phyloP scores from a whole-genome alignment of 1,139 yeast species.

The Yamadazyma dushanensis region DNA sequence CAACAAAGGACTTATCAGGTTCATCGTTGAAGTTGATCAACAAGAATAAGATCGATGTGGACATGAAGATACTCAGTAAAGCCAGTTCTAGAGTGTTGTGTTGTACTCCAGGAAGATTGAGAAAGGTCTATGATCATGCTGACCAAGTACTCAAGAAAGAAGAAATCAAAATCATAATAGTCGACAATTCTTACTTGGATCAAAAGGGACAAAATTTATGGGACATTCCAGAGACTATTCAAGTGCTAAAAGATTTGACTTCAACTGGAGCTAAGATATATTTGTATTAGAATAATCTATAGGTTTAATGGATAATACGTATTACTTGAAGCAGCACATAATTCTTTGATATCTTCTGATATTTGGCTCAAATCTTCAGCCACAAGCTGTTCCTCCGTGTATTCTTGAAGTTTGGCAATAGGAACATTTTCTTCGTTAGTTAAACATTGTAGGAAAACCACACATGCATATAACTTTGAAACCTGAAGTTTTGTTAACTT shows the following conservation, averaged over 20 bases:
- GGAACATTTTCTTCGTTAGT: slow-evolving; percentile 6
- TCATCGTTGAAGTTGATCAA: slow-evolving; percentile 65
- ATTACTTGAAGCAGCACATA: slow-evolving; percentile 30
- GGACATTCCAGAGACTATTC: slow-evolving; percentile 54
- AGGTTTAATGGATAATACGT: slow-evolving; percentile 32
- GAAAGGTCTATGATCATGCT: slow-evolving; percentile 44
- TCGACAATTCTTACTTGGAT: slow-evolving; percentile 66
- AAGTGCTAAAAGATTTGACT: slow-evolving; percentile 41
- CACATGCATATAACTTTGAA: slow-evolving; percentile 8
- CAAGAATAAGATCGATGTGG: slow-evolving; percentile 64
- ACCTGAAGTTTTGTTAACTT: neutral
- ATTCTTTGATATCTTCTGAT: slow-evolving; percentile 26
- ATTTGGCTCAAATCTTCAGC: slow-evolving; percentile 18
- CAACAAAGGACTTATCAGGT: slow-evolving; percentile 53
- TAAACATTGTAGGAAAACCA: slow-evolving; percentile 12
- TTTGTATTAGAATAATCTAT: slow-evolving; percentile 34
- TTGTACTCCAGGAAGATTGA: slow-evolving; percentile 65
- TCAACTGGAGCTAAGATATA: slow-evolving; percentile 48
- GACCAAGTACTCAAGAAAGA: slow-evolving; percentile 40
- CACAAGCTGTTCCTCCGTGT: slow-evolving; percentile 13
- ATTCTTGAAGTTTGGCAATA: slow-evolving; percentile 8
- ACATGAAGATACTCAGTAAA: slow-evolving; percentile 50
- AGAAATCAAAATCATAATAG: slow-evolving; percentile 56
- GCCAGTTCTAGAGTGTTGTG: slow-evolving; percentile 56
- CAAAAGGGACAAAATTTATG: slow-evolving; percentile 61